phyloP scores from a whole-genome alignment of 2,329 filamentous ascomycete genomes.

The Colletotrichum endophyticum region DNA sequence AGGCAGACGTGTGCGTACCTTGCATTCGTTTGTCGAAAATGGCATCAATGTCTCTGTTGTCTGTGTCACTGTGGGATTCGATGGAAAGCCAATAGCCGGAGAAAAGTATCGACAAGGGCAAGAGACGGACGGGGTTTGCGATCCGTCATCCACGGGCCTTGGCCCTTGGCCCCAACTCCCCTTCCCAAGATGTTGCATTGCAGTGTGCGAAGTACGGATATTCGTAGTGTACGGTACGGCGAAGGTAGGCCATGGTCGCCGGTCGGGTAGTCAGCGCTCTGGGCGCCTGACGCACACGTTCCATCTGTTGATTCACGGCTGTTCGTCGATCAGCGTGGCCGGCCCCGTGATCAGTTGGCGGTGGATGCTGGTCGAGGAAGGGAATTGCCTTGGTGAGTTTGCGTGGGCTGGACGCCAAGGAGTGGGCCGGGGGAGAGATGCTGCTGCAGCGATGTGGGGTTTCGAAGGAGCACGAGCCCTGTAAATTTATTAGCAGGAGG shows the following conservation, averaged over 20 bases:
- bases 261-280: neutral
- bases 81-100: neutral
- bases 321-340: neutral
- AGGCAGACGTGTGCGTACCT: neutral
- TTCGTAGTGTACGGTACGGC: neutral
- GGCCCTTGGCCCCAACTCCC: neutral
- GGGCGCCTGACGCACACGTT: neutral
- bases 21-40: neutral
- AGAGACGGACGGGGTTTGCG: neutral
- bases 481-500: slow-evolving; percentile 6
- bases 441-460: slow-evolving; percentile 9
- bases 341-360: neutral
- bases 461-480: slow-evolving; percentile 10
- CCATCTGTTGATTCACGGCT: neutral
- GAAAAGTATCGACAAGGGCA: neutral
- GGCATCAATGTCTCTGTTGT: slow-evolving; percentile 4
- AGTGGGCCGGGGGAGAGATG: neutral
- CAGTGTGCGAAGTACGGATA: no score
- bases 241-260: neutral
- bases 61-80: neutral
- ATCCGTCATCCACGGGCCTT: neutral
- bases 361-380: neutral
- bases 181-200: neutral
- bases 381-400: neutral
- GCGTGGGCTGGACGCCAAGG: neutral